Evolutionary conservation across 140 eudicot species (phyloP).

Genomic region (Erigeron philadelphicus): DNA sequence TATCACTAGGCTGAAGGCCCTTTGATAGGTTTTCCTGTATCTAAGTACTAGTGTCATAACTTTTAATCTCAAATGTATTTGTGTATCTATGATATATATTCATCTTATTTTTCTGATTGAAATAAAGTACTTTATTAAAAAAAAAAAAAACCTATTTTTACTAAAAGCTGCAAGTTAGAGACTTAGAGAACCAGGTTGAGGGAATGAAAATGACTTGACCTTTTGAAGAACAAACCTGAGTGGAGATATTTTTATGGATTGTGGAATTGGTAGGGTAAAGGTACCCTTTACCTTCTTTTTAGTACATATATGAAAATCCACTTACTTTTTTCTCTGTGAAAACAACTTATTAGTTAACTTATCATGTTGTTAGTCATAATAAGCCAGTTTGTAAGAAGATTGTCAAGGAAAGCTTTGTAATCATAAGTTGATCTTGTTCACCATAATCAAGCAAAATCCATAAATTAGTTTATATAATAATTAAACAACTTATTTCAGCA

Average conservation of each 20-base stretch:
- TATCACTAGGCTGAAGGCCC: no score
- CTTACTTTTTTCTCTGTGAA: neutral
- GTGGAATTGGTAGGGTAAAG: slow-evolving; percentile 11
- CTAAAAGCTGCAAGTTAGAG: slow-evolving; percentile 19
- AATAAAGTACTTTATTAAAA: neutral
- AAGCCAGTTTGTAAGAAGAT: no score
- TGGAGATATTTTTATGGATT: slow-evolving; percentile 9
- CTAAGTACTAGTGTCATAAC: neutral
- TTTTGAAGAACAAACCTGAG: slow-evolving; percentile 24
- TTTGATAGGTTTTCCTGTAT: neutral
- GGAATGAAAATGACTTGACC: slow-evolving; percentile 25
- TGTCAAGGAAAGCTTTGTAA: no score
- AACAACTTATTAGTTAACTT: no score
- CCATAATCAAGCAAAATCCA: no score
- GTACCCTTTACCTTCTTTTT: neutral
- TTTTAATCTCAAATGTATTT: neutral
- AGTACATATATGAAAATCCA: neutral
- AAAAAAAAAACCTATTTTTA: neutral
- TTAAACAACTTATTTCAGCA: no score
- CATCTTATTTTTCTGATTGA: neutral
- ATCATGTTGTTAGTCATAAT: no score
- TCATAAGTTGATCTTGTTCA: no score
- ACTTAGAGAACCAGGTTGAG: slow-evolving; percentile 12
- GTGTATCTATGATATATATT: neutral
- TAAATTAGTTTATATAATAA: no score